phyloP scores from a whole-genome alignment of 768 basidiomycete species.

The Lentinula edodes region DNA sequence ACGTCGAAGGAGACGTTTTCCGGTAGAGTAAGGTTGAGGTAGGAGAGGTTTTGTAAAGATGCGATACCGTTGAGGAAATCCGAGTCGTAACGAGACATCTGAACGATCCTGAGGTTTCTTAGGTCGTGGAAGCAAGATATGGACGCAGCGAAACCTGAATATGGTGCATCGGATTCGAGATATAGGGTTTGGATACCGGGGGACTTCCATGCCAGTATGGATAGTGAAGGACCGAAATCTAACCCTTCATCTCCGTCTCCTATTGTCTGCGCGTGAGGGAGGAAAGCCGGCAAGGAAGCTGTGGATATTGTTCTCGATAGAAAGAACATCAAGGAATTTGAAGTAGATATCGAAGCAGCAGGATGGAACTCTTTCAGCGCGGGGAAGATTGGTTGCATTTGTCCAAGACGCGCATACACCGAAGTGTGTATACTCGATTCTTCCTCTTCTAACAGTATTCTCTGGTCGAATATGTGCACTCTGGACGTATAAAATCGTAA shows the following conservation, averaged over 20 bases:
- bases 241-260: neutral
- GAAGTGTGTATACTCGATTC: neutral
- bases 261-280: neutral
- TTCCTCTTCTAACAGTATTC: neutral
- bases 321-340: slow-evolving; percentile 1
- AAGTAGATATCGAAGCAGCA: neutral
- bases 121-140: neutral
- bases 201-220: neutral
- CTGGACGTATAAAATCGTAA: slow-evolving; percentile 1
- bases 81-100: neutral
- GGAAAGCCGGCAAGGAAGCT: neutral
- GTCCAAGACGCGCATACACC: slow-evolving; percentile 2
- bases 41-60: neutral
- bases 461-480: neutral
- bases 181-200: neutral
- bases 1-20: neutral
- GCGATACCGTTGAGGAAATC: neutral
- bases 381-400: neutral
- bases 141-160: neutral
- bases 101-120: neutral
- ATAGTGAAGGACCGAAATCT: neutral
- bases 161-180: neutral
- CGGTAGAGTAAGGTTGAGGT: neutral
- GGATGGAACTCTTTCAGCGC: neutral
- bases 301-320: neutral